These are phyloP conservation scores for Effrenium voratum DNA, from an alignment of 73 alveolate species.

Conservation along the genomic window DNA sequence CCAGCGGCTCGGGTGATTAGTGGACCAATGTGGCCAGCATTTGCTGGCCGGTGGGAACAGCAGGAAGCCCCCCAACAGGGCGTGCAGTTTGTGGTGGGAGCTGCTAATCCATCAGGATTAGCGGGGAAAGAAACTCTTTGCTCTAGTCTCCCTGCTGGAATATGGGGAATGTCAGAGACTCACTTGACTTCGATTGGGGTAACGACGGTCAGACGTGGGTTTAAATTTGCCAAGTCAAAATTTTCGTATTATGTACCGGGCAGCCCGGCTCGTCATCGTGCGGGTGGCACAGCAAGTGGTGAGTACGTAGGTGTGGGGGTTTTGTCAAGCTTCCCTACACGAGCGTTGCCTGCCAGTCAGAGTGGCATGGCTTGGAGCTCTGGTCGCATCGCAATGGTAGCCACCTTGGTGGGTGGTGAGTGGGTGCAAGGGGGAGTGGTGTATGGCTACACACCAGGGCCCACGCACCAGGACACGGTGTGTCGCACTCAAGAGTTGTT, in stretches of 20 bases:
- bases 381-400: neutral
- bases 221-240: neutral
- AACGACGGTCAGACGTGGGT: neutral
- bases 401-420: neutral
- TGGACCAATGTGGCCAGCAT: no score
- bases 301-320: neutral
- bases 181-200: neutral
- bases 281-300: neutral
- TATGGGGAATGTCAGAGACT: neutral
- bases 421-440: neutral
- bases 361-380: neutral
- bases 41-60: no score
- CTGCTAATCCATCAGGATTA: neutral
- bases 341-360: neutral
- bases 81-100: no score
- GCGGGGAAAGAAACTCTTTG: neutral
- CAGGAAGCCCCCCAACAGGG: no score
- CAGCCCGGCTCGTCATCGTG: neutral
- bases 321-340: neutral
- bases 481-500: neutral
- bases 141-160: neutral
- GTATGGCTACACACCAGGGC: neutral
- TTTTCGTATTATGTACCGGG: neutral
- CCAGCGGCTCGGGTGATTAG: no score
- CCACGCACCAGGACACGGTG: no score